These are phyloP conservation scores for Vigna unguiculata DNA, from an alignment of 306 rosid species.

Conservation along the genomic window DNA sequence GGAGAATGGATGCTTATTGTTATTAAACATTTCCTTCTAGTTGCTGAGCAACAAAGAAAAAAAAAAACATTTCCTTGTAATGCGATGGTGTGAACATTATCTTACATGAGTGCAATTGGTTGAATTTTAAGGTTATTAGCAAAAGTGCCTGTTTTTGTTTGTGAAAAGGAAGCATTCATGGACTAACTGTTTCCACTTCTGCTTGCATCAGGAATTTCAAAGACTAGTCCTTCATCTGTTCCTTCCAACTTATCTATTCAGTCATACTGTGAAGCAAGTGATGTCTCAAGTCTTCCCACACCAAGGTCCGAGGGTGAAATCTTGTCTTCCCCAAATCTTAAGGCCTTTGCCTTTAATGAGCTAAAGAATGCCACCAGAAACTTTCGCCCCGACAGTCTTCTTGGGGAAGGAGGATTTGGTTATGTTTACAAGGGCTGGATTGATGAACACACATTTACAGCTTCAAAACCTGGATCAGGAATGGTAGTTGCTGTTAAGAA, in stretches of 20 bases:
- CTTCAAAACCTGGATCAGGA: conserved; percentile 84
- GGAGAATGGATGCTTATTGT: background rate
- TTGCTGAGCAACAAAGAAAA: background rate
- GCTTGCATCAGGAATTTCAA: conserved; percentile 61
- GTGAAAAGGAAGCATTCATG: conserved; percentile 6
- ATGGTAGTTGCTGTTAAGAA: conserved; percentile 88
- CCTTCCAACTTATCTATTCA: conserved; percentile 56
- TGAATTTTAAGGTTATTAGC: conserved; percentile 19
- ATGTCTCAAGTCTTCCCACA: conserved; percentile 66
- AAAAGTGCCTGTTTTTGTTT: conserved; percentile 8
- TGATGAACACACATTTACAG: conserved; percentile 65
- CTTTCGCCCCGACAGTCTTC: conserved; percentile 83
- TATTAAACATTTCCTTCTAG: background rate
- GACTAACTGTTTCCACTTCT: conserved; percentile 27
- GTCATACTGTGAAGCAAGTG: conserved; percentile 56
- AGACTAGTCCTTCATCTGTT: conserved; percentile 60
- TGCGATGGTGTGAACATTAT: background rate
- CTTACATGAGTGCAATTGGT: background rate
- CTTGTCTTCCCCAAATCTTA: conserved; percentile 72
- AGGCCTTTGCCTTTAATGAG: conserved; percentile 73
- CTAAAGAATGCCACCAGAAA: conserved; percentile 82
- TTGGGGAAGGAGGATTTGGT: conserved; percentile 95
- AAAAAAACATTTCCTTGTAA: background rate
- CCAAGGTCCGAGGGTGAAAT: conserved; percentile 92
- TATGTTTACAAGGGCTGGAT: conserved; percentile 93